Evolutionary conservation across 306 rosid species (phyloP).

Genomic region (Herpetospermum pedunculosum): DNA sequence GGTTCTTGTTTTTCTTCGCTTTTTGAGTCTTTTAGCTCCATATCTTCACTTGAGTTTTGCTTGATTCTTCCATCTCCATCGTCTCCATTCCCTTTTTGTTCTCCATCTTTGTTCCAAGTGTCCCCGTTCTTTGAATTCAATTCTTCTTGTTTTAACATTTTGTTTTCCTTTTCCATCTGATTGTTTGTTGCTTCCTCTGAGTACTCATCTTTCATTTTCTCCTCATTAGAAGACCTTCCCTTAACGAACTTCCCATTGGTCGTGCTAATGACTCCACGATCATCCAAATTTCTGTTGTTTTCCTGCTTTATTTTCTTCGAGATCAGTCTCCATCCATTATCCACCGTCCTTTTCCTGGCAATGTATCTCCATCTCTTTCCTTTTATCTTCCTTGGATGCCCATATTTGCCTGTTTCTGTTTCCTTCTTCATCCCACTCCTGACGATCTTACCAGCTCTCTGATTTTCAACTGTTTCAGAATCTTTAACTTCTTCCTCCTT

Average conservation of each 20-base stretch:
- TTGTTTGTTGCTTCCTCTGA: constrained; percentile 9
- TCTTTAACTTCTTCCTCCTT: constrained; percentile 9
- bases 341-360: constrained; percentile 20
- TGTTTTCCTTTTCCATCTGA: background rate
- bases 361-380: constrained; percentile 36
- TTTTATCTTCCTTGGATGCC: constrained; percentile 16
- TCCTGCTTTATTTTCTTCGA: background rate
- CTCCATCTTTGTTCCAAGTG: background rate
- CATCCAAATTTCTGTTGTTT: constrained; percentile 16
- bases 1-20: constrained; percentile 17
- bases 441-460: background rate
- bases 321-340: constrained; percentile 29
- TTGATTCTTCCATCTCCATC: constrained; percentile 9
- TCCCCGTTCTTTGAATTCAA: background rate
- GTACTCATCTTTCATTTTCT: constrained; percentile 1
- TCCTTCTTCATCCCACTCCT: background rate
- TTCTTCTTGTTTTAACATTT: background rate
- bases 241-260: constrained; percentile 17
- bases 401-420: constrained; percentile 26
- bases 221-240: constrained; percentile 7
- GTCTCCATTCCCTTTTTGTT: constrained; percentile 14
- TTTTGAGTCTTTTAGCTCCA: constrained; percentile 12
- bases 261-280: constrained; percentile 9
- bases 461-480: background rate
- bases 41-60: background rate